Evolutionary conservation across 2,329 filamentous ascomycete species (phyloP).

Genomic region (Graphilbum ipis-grandicollis): DNA sequence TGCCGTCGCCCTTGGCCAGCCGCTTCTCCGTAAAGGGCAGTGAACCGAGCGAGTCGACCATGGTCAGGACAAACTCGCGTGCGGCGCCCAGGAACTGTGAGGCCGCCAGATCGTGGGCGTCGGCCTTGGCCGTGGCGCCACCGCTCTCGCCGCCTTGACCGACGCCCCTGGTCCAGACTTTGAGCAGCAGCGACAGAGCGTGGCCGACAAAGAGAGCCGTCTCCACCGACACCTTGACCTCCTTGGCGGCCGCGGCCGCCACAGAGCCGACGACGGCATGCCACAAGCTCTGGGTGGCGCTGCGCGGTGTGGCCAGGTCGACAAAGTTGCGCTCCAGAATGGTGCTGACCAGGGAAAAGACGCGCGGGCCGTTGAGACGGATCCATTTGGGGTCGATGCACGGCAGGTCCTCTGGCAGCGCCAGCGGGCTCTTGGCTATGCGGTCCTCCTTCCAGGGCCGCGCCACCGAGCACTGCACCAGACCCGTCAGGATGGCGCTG

Average conservation of each 20-base stretch:
- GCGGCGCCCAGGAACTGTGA: conserved; percentile 37
- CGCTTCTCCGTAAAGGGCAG: conserved; percentile 47
- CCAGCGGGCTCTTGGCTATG: conserved; percentile 40
- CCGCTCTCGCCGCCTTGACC: conserved; percentile 13
- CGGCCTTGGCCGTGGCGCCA: no score
- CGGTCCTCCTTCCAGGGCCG: conserved; percentile 60
- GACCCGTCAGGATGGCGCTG: conserved; percentile 52
- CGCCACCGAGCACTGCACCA: conserved; percentile 43
- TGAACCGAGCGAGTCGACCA: conserved; percentile 34
- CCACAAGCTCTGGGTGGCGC: conserved; percentile 38
- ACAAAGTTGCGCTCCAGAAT: conserved; percentile 44
- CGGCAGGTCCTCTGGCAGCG: conserved; percentile 60
- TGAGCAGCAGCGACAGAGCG: conserved; percentile 50
- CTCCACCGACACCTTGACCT: conserved; percentile 76
- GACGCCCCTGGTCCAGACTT: conserved; percentile 48
- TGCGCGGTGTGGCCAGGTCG: conserved; percentile 43
- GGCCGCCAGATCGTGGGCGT: conserved; percentile 14
- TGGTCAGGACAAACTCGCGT: conserved; percentile 28
- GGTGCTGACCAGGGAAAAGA: conserved; percentile 46
- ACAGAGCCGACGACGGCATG: conserved; percentile 42
- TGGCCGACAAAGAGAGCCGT: conserved; percentile 63
- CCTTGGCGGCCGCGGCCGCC: conserved; percentile 56
- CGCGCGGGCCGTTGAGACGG: conserved; percentile 46
- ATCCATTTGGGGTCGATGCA: conserved; percentile 77
- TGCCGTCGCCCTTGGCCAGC: conserved; percentile 29